phyloP scores from a whole-genome alignment of 192 early-diverging fungal species.

The Podila epicladia region DNA sequence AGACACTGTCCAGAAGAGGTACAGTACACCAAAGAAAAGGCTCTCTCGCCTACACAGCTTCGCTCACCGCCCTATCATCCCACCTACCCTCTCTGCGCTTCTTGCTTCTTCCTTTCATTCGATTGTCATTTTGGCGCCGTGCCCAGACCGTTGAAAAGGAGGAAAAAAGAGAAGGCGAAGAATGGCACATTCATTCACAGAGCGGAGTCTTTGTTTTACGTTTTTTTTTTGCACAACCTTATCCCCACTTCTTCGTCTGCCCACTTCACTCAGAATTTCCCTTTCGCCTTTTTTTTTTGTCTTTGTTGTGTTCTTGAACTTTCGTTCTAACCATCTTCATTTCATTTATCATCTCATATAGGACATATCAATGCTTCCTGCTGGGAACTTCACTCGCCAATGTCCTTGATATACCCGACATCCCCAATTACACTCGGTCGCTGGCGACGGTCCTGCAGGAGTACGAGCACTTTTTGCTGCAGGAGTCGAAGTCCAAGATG shows the following conservation, averaged over 20 bases:
- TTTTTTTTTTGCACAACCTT: no score
- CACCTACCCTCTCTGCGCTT: no score
- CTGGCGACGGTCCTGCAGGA: conserved; percentile 14
- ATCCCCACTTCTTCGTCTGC: no score
- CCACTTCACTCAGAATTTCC: no score
- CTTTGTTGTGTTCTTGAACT: background rate
- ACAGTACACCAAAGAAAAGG: background rate
- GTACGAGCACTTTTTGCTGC: conserved; percentile 15
- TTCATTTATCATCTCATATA: conserved; percentile 1
- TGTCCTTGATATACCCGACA: conserved; percentile 21
- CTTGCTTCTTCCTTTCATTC: no score
- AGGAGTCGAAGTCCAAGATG: conserved; percentile 27
- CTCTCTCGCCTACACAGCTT: no score
- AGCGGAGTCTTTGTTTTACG: no score
- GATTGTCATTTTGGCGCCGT: no score
- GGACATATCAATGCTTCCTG: conserved; percentile 19
- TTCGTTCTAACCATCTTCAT: background rate
- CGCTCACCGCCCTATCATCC: no score
- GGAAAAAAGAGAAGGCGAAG: no score
- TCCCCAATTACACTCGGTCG: conserved; percentile 13
- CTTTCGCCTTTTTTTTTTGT: background rate
- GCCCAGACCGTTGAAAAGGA: no score
- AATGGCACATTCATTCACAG: no score
- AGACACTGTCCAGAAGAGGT: conserved; percentile 26
- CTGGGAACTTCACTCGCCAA: conserved; percentile 27